Conservation (phyloP, 352 stramenopile species). For the Globisporangium spiculum region DNA sequence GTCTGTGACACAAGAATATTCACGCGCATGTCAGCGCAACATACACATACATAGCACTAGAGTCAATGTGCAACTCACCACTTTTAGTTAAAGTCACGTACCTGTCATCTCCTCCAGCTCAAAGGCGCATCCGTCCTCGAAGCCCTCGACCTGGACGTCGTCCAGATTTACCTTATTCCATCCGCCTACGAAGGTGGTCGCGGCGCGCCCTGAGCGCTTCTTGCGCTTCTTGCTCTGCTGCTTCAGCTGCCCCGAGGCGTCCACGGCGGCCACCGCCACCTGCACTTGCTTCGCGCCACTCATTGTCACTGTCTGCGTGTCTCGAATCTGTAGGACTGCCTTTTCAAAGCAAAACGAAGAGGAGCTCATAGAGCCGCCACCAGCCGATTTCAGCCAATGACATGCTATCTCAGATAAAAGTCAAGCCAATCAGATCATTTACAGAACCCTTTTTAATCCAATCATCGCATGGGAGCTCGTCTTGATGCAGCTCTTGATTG, state of each 20-base stretch:
- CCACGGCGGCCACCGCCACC: not conserved
- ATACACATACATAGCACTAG: not conserved
- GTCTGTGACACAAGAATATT: conserved; percentile 19
- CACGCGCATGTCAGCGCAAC: not conserved
- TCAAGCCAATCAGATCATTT: conserved; percentile 7
- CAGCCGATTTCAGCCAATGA: conserved; percentile 36
- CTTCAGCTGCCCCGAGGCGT: conserved; percentile 1
- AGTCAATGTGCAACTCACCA: not conserved
- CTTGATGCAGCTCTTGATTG: conserved; percentile 11
- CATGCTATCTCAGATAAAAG: conserved; percentile 1
- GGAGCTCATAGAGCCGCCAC: conserved; percentile 13
- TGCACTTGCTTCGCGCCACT: conserved; percentile 16
- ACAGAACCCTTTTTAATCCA: not conserved
- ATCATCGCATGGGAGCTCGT: not conserved
- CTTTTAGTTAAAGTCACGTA: conserved; percentile 11
- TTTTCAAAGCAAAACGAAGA: not conserved
- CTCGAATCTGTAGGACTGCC: not conserved
- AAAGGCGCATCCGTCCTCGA: conserved; percentile 82
- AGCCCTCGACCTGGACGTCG: conserved; percentile 75
- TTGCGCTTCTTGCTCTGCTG: conserved; percentile 66
- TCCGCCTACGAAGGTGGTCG: conserved; percentile 19
- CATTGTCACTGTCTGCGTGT: not conserved
- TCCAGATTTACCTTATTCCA: conserved; percentile 76
- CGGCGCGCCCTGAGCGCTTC: conserved; percentile 29
- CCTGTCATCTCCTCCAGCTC: conserved; percentile 83